These are phyloP conservation scores for Entomophthora muscae DNA, from an alignment of 371 early-diverging fungal genomes.

Conservation along the genomic window DNA sequence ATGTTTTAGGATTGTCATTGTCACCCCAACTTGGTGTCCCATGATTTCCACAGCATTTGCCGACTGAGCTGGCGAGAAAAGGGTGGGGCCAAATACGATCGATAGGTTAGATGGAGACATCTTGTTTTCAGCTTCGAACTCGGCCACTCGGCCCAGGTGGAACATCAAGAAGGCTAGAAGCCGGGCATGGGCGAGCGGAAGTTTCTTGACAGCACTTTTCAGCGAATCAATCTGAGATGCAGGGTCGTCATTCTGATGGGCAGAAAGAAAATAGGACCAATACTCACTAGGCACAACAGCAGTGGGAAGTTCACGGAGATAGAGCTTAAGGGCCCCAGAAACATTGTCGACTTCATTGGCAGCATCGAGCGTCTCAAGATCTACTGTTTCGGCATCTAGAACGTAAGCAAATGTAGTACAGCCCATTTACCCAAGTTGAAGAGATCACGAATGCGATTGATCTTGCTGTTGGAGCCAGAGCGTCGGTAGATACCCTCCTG, in stretches of 20 bases:
- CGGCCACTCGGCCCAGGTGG: slow-evolving; percentile 34
- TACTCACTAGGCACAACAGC: slow-evolving; percentile 47
- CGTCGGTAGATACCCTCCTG: slow-evolving; percentile 67
- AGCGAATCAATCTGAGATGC: background rate
- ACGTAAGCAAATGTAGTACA: background rate
- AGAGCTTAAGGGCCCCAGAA: slow-evolving; percentile 71
- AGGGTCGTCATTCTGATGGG: slow-evolving; percentile 14
- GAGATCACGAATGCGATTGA: slow-evolving; percentile 40
- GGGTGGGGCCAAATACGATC: slow-evolving; percentile 79
- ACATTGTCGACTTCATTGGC: slow-evolving; percentile 58
- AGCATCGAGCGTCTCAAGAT: slow-evolving; percentile 32
- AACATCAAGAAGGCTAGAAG: background rate
- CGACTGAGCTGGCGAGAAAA: slow-evolving; percentile 14
- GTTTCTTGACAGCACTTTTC: background rate
- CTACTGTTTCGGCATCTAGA: slow-evolving; percentile 37
- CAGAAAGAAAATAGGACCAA: slow-evolving; percentile 44
- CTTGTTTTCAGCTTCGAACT: slow-evolving; percentile 55
- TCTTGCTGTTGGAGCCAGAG: slow-evolving; percentile 48
- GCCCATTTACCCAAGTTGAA: slow-evolving; percentile 41
- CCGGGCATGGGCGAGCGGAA: slow-evolving; percentile 18
- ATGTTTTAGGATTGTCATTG: background rate
- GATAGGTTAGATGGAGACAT: slow-evolving; percentile 73
- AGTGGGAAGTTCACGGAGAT: slow-evolving; percentile 79
- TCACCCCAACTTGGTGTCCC: slow-evolving; percentile 4
- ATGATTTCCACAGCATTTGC: slow-evolving; percentile 5